Conservation (phyloP, 2,329 filamentous ascomycete genomes). For the Xylariomycetidae sp. region DNA sequence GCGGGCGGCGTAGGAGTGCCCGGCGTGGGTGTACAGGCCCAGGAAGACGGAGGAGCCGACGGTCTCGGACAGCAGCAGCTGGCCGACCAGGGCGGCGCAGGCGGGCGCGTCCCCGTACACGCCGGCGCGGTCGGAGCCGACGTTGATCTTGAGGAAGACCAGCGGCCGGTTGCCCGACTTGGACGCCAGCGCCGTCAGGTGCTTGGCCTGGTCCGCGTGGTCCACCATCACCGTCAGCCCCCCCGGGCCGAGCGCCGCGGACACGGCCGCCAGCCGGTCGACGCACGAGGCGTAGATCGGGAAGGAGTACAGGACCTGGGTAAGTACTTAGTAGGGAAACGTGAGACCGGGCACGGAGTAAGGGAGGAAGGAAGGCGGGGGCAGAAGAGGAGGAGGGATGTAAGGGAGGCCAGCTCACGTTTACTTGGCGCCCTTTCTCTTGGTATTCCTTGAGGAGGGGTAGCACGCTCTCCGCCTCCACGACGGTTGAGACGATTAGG, state of each 20-base stretch:
- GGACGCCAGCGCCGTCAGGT: slow-evolving; percentile 35
- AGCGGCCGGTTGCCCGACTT: slow-evolving; percentile 41
- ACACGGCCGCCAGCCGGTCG: slow-evolving; percentile 52
- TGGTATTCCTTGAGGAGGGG: slow-evolving; percentile 55
- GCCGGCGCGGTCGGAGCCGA: slow-evolving; percentile 66
- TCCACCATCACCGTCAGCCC: slow-evolving; percentile 64
- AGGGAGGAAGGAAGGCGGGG: no score
- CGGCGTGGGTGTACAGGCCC: slow-evolving; percentile 69
- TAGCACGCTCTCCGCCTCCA: slow-evolving; percentile 63
- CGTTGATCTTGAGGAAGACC: slow-evolving; percentile 69
- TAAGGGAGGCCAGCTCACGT: no score
- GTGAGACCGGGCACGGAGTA: no score
- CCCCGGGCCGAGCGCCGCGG: slow-evolving; percentile 46
- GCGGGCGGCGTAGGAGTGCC: slow-evolving; percentile 61
- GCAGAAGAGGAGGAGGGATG: no score
- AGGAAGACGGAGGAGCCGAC: slow-evolving; percentile 37
- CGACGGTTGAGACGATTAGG: slow-evolving; percentile 67
- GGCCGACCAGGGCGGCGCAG: slow-evolving; percentile 40
- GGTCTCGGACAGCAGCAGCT: slow-evolving; percentile 36
- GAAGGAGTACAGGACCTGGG: slow-evolving; percentile 65
- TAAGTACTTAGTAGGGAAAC: no score
- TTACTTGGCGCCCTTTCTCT: slow-evolving; percentile 45
- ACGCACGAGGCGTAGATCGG: slow-evolving; percentile 59
- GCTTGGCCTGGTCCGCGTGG: slow-evolving; percentile 53
- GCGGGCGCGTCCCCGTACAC: slow-evolving; percentile 42